A percentile compares a stretch with the other conserved stretches of the same genome.
Evolutionary conservation across 1,284 basidiomycete genomes (phyloP).

Genomic region (Leccinum pachyderme): DNA sequence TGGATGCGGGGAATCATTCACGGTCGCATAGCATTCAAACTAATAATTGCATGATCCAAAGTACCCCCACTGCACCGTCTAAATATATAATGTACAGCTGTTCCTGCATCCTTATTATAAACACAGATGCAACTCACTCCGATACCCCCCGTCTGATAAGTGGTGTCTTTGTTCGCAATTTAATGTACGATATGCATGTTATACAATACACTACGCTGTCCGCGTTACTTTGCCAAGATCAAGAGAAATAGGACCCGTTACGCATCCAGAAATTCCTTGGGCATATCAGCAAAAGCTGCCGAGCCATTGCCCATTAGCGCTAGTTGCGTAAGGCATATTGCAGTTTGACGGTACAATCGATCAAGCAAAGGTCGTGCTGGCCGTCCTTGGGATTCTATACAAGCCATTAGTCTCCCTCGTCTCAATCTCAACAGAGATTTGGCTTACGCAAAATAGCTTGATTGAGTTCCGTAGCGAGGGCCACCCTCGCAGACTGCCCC

Average conservation of each 20-base stretch:
- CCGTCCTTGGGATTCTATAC: conserved; percentile 70
- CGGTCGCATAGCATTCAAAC: conserved; percentile 41
- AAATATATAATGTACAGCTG: background rate
- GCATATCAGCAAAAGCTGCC: conserved; percentile 78
- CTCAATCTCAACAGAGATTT: conserved; percentile 2
- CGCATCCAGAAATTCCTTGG: conserved; percentile 61
- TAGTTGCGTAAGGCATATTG: conserved; percentile 63
- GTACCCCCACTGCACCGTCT: conserved; percentile 13
- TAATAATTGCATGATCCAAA: conserved; percentile 10
- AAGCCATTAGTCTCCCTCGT: conserved; percentile 7
- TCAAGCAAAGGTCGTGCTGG: conserved; percentile 72
- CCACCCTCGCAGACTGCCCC: conserved; percentile 60
- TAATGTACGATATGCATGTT: conserved; percentile 12
- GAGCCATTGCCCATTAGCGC: conserved; percentile 67
- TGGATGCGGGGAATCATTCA: conserved; percentile 92
- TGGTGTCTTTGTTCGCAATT: conserved; percentile 13
- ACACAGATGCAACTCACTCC: background rate
- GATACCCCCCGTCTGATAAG: conserved; percentile 8
- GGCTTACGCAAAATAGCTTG: conserved; percentile 74
- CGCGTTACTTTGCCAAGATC: background rate
- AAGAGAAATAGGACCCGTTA: conserved; percentile 4
- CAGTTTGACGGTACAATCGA: conserved; percentile 69
- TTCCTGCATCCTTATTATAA: conserved; percentile 33
- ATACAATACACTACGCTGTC: conserved; percentile 21
- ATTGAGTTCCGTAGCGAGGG: conserved; percentile 75